These are phyloP conservation scores for Serpula lacrymans DNA, from an alignment of 768 basidiomycete genomes.

Conservation along the genomic window DNA sequence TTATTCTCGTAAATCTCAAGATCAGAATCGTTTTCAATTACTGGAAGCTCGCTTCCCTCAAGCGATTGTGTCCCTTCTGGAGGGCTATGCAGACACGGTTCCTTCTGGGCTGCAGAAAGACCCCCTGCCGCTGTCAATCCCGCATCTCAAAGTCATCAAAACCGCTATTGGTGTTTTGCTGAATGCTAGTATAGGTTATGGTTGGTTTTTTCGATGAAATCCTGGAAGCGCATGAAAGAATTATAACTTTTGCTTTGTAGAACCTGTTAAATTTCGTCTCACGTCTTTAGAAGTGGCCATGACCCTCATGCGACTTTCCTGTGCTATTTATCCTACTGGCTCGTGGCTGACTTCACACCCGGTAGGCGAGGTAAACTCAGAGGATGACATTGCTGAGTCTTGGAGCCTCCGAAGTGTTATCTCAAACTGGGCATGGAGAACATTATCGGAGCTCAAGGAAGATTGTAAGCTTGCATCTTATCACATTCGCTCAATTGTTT, in stretches of 20 bases:
- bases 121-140: conserved; percentile 51
- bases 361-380: conserved; percentile 16
- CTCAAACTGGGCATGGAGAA: conserved; percentile 76
- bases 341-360: conserved; percentile 49
- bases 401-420: conserved; percentile 66
- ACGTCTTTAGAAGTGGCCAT: conserved; percentile 65
- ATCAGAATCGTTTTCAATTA: conserved; percentile 69
- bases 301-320: conserved; percentile 66
- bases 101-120: conserved; percentile 33
- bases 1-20: conserved; percentile 33
- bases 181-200: conserved; percentile 75
- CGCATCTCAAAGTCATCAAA: conserved; percentile 70
- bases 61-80: conserved; percentile 60
- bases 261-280: conserved; percentile 66
- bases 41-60: conserved; percentile 72
- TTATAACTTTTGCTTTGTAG: conserved; percentile 34
- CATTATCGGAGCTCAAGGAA: conserved; percentile 69
- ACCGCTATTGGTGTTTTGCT: conserved; percentile 77
- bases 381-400: conserved; percentile 40
- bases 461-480: conserved; percentile 43
- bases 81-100: conserved; percentile 53
- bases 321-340: conserved; percentile 69
- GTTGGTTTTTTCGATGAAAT: conserved; percentile 36
- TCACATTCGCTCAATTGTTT: neutral
- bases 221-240: conserved; percentile 4